Base-by-base conservation (phyloP, 2,329 filamentous ascomycete species). In the Cryphonectria naterciae region DNA sequence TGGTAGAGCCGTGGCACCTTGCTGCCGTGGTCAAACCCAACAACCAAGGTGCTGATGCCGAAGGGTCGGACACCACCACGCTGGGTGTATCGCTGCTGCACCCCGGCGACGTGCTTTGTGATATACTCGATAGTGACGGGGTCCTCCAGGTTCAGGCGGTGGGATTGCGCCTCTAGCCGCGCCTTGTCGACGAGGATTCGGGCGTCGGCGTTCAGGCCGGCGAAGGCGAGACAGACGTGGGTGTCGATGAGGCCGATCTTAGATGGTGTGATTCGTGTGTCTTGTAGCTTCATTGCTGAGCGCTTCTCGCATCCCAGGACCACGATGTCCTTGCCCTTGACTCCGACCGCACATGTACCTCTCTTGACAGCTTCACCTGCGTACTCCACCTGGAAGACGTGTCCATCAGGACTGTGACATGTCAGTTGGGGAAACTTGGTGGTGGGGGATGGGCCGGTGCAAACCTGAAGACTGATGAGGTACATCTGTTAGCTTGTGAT, bases 361-460 rank as follows among this genome's bases (percentile, higher is more conserved):
- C 96, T 87, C 88, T 99, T 99, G 76, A 99, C 96, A 76, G 96
- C 96, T 85, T 99, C 96, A 76, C 97, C 92, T 70, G 96, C 96
- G 89, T 99, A 99, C 88, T 99, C 96, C 79, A 99, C 96, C 85
- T 99, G 96, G 86, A 99, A 99, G 79, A 99, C 96, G 86, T 99
- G 96, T 84, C 96, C 96, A 85, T 99, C 96, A 79, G 96, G 96
- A 89, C 95, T 98, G 80, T 65, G 70, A 32, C 43, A 37, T 56
- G 68, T 72, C n/a, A 73, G 68, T 62, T 25, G 22, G 54, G n/a
- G 56, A 15, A 35, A 52, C 1, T 25, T 37, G 35, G 28, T 28
- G 52, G 19, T 32, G 64, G 64, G n/a, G 90, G 85, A 77, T 74
- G 71, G 68, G 35, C 41, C n/a, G 67, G 46, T 35, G 58, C 85